These are phyloP conservation scores for Pholiota microspora DNA, from an alignment of 768 basidiomycete genomes.

Conservation along the genomic window DNA sequence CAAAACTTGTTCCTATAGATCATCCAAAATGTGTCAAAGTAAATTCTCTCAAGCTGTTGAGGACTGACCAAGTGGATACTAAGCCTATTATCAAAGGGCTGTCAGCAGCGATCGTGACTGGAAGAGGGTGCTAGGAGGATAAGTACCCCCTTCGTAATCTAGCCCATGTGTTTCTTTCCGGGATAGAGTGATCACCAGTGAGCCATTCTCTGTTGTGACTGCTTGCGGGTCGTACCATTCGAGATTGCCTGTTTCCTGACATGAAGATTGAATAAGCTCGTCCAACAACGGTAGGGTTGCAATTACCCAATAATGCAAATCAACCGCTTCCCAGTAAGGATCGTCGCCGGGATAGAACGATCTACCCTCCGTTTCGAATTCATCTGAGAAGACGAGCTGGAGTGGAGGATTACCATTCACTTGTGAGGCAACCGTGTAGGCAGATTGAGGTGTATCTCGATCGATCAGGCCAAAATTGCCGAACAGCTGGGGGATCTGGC, in stretches of 20 bases:
- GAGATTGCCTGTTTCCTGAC: constrained; percentile 56
- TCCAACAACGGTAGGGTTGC: neutral
- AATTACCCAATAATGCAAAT: constrained; percentile 74
- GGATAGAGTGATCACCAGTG: constrained; percentile 69
- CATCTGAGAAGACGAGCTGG: constrained; percentile 73
- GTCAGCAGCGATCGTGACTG: too few species aligned
- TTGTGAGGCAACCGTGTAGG: constrained; percentile 55
- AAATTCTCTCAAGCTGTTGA: neutral
- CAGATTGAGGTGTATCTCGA: constrained; percentile 51
- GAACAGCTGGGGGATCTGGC: constrained; percentile 56
- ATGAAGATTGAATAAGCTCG: neutral
- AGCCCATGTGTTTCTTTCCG: constrained; percentile 65
- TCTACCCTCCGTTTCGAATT: constrained; percentile 71
- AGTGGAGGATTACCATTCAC: constrained; percentile 47
- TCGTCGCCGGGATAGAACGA: constrained; percentile 82
- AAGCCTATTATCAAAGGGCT: constrained; percentile 38
- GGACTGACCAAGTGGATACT: constrained; percentile 40
- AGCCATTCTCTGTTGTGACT: constrained; percentile 71
- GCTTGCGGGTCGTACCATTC: constrained; percentile 89
- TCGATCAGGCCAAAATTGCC: constrained; percentile 60
- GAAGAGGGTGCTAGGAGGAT: too few species aligned
- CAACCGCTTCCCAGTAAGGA: constrained; percentile 81
- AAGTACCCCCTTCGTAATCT: constrained; percentile 65
- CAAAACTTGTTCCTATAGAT: constrained; percentile 79
- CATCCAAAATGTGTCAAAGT: constrained; percentile 6